Conservation (phyloP, 139 green algal genomes). For the Chlorella sp. region DNA sequence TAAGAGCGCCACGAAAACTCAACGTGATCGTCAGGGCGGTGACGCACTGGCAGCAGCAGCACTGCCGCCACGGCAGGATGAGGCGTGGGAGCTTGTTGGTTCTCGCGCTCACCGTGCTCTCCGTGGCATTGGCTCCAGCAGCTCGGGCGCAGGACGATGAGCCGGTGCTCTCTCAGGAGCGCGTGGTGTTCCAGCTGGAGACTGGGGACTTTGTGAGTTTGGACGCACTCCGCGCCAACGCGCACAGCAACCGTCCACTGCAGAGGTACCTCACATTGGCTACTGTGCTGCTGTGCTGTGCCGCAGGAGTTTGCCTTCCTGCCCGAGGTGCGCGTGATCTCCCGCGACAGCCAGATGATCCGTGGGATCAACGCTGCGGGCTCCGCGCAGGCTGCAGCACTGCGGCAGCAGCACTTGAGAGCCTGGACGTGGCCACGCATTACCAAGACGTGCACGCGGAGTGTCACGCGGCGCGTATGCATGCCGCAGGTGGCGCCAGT, state of each 20-base stretch:
- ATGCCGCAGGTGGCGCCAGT: conserved; percentile 70
- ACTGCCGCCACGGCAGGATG: too few relatives aligned
- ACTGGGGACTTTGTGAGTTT: neutral
- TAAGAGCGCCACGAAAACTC: too few relatives aligned
- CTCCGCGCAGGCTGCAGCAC: too few relatives aligned
- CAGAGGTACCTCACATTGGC: neutral
- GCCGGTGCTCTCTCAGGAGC: neutral
- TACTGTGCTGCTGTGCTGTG: neutral
- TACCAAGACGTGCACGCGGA: too few relatives aligned
- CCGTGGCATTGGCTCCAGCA: neutral
- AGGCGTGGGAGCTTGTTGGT: conserved; percentile 21
- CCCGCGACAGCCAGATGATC: too few relatives aligned
- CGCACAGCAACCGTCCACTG: neutral
- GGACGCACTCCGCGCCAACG: neutral
- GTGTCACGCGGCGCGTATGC: too few relatives aligned
- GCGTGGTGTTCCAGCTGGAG: neutral
- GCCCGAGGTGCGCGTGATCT: conserved; percentile 2
- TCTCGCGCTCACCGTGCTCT: neutral
- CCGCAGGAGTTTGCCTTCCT: conserved; percentile 27
- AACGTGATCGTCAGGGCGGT: too few relatives aligned
- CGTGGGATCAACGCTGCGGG: too few relatives aligned
- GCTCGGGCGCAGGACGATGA: neutral
- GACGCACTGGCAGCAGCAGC: too few relatives aligned
- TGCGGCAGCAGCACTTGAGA: too few relatives aligned
- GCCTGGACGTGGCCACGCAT: too few relatives aligned